phyloP scores from a whole-genome alignment of 2,329 filamentous ascomycete species.

The Aspergillus sp. region DNA sequence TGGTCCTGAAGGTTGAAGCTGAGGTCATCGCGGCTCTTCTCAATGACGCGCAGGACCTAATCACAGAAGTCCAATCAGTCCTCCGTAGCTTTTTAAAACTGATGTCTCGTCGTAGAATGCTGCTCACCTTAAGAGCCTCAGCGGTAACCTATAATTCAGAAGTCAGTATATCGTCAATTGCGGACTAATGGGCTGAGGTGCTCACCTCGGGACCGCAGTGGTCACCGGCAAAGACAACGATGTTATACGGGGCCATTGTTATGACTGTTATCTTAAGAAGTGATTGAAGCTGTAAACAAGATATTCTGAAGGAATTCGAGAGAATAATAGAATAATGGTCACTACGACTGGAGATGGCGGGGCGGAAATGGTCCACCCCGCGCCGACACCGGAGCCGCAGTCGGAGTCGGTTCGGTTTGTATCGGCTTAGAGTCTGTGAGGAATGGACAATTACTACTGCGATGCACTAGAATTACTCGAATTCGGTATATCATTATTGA shows the following conservation, averaged over 20 bases:
- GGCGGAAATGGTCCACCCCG: constrained; percentile 15
- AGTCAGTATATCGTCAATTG: background rate
- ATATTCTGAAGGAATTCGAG: constrained; percentile 1
- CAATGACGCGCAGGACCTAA: constrained; percentile 71
- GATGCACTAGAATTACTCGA: background rate
- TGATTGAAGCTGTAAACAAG: constrained; percentile 12
- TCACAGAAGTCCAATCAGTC: background rate
- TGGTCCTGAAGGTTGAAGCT: constrained; percentile 89
- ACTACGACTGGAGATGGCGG: constrained; percentile 12
- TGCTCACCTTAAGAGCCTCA: constrained; percentile 72
- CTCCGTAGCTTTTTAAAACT: background rate
- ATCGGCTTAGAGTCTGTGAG: background rate
- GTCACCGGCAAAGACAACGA: constrained; percentile 76
- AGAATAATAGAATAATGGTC: constrained; percentile 10
- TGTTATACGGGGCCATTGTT: constrained; percentile 63
- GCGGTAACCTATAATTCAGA: constrained; percentile 58
- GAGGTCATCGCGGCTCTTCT: constrained; percentile 62
- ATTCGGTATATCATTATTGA: background rate
- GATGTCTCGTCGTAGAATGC: background rate
- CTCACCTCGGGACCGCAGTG: constrained; percentile 79
- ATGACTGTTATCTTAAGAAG: background rate
- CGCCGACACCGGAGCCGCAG: constrained; percentile 22
- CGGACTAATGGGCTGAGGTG: constrained; percentile 8
- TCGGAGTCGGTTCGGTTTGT: background rate
- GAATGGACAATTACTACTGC: background rate